phyloP scores from a whole-genome alignment of 1,284 basidiomycete species.

The Vanrija sp. region DNA sequence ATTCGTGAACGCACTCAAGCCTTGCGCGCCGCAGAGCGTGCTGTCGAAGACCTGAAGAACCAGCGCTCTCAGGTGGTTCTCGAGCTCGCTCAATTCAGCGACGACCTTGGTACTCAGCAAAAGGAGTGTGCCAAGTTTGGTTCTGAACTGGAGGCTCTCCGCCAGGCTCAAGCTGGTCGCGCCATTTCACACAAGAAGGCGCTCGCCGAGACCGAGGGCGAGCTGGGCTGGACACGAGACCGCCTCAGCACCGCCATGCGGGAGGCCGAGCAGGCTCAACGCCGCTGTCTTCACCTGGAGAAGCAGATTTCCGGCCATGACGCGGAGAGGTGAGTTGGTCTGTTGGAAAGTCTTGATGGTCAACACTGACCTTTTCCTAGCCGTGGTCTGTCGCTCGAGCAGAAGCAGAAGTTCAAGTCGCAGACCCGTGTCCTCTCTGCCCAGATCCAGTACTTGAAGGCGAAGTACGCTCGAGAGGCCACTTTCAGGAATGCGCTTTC shows the following conservation, averaged over 20 bases:
- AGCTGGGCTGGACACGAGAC: conserved; percentile 3
- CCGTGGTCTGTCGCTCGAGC: conserved; percentile 13
- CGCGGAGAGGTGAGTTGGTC: conserved; percentile 19
- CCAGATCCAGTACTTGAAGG: conserved; percentile 85
- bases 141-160: conserved; percentile 60
- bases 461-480: conserved; percentile 81
- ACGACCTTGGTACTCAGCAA: conserved; percentile 45
- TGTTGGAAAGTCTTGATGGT: background rate
- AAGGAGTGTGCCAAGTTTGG: conserved; percentile 53
- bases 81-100: conserved; percentile 35
- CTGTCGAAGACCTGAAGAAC: conserved; percentile 9
- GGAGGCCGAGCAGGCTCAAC: conserved; percentile 18
- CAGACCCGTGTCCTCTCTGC: conserved; percentile 34
- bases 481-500: conserved; percentile 71
- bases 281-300: conserved; percentile 12
- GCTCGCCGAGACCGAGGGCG: background rate
- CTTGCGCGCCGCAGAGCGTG: conserved; percentile 19
- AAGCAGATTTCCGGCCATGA: conserved; percentile 13
- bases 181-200: background rate
- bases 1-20: conserved; percentile 12
- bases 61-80: conserved; percentile 9
- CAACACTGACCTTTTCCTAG: conserved; percentile 4
- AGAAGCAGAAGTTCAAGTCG: conserved; percentile 33
- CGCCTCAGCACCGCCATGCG: conserved; percentile 9
- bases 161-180: conserved; percentile 28